Evolutionary conservation across 2,329 filamentous ascomycete species (phyloP), one percentile per base, ranked within the genome.

Genomic region (Pseudogymnoascus sp.): DNA sequence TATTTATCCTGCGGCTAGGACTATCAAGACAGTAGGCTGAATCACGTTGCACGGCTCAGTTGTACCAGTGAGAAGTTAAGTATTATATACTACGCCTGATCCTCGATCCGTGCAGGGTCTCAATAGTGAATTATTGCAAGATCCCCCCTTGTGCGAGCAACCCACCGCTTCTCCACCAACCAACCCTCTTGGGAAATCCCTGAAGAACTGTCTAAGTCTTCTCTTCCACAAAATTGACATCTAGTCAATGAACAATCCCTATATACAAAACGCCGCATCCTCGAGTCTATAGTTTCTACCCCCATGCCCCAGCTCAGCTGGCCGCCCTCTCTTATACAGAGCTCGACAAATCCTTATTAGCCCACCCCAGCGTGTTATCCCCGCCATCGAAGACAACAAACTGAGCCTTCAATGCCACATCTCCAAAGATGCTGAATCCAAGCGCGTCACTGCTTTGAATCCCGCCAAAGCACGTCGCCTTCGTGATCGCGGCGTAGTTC

Each of bases 381-480:
- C 66, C 67, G 10, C 59, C 63, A 61, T 73, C 69, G 63, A 74
- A 73, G n/a, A 73, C 71, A 25, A 73, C 72, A 63, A 72, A 71
- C 65, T 72, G 70, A n/a, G 69, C 67, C 65, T 74, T 74, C 56
- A 74, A 66, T 4, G 70, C 67, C 21, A 73, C 65, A 40, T 72
- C 70, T 16, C 73, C 73, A 38, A 72, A 70, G 14, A 74, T 70
- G 50, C 65, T 67, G 61, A 73, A 72, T 4, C 66, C 64, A 10
- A 73, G 65, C 28, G 50, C 66, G 12, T 61, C 62, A 10, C 59
- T 67, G 25, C 66, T 59, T 63, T 70, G 68, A 21, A 70, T 64
- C 1, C 65, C 67, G 23, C 68, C 67, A 50, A 67, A 66, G 61
- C 69, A 70, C 34, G 67, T 66, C 14, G 63, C 37, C 3, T 66